phyloP scores from a whole-genome alignment of 352 stramenopile species.

The Aphanomyces invadans region DNA sequence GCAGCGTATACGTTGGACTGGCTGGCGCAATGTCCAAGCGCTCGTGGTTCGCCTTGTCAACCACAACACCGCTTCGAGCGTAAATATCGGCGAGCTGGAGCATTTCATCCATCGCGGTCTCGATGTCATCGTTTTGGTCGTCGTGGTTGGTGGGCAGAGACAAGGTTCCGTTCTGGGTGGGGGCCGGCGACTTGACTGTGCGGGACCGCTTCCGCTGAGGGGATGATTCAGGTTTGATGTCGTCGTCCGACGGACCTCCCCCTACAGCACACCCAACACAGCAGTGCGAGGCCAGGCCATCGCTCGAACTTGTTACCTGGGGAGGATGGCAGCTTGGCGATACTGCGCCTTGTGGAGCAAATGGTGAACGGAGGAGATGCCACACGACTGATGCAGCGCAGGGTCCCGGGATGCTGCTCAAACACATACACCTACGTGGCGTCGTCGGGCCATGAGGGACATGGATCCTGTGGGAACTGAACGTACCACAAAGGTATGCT shows the following conservation, averaged over 20 bases:
- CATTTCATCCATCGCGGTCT: background rate
- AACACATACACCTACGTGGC: slow-evolving; percentile 23
- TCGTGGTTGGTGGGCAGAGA: background rate
- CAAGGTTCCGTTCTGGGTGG: background rate
- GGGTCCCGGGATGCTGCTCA: background rate
- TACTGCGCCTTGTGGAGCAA: slow-evolving; percentile 15
- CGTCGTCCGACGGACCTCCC: background rate
- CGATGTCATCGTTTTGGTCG: background rate
- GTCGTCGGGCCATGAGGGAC: background rate
- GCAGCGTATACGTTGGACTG: background rate
- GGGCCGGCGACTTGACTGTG: background rate
- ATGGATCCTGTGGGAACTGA: too few species aligned
- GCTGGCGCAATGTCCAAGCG: too few species aligned
- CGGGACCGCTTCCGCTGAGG: background rate
- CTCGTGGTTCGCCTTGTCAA: background rate
- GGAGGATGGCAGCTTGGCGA: background rate
- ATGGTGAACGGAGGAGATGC: slow-evolving; percentile 20
- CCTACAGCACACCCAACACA: too few species aligned
- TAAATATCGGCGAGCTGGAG: background rate
- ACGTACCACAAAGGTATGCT: slow-evolving; percentile 64
- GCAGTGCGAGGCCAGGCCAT: too few species aligned
- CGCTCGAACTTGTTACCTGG: background rate
- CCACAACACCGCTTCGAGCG: background rate
- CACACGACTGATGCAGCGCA: slow-evolving; percentile 9
- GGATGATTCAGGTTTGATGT: background rate